A percentile compares a stretch with the other conserved stretches of the same genome.
phyloP scores from a whole-genome alignment of 176 grass and related monocot genomes.

The Hyparrhenia diplandra region DNA sequence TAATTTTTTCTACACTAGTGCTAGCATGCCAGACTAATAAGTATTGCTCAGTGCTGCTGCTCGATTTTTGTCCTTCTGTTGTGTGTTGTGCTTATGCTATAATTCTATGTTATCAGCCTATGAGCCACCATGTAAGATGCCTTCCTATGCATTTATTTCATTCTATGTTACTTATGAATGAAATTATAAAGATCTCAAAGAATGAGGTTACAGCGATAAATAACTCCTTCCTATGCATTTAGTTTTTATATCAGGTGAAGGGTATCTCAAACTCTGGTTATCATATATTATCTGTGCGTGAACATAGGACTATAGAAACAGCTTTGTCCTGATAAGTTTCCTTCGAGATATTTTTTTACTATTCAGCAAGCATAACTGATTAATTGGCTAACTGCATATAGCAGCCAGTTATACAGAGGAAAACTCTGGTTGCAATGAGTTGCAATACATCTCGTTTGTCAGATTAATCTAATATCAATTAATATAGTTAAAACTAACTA shows the following conservation, averaged over 20 bases:
- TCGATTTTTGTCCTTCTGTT: neutral
- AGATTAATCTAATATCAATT: too few species aligned
- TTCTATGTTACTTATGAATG: too few species aligned
- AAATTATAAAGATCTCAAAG: neutral
- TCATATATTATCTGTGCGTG: slow-evolving; percentile 7
- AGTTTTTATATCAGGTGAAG: neutral
- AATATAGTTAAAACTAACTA: too few species aligned
- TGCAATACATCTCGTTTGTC: too few species aligned
- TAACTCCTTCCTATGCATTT: neutral
- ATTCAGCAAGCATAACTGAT: neutral
- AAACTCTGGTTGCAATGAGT: too few species aligned
- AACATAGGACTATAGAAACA: neutral
- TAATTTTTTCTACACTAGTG: neutral
- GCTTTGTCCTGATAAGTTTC: neutral
- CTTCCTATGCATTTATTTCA: neutral
- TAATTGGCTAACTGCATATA: too few species aligned
- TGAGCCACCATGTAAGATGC: neutral
- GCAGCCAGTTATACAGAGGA: too few species aligned
- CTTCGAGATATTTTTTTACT: neutral
- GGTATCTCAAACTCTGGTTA: neutral
- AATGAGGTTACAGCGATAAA: neutral
- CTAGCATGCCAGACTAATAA: neutral
- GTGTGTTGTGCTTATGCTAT: neutral
- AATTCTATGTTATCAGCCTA: neutral
- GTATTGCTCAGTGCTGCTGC: neutral